Evolutionary conservation across 768 basidiomycete species (phyloP), one percentile per base, ranked within the genome.

Genomic region (Hirschioporus abietinus): DNA sequence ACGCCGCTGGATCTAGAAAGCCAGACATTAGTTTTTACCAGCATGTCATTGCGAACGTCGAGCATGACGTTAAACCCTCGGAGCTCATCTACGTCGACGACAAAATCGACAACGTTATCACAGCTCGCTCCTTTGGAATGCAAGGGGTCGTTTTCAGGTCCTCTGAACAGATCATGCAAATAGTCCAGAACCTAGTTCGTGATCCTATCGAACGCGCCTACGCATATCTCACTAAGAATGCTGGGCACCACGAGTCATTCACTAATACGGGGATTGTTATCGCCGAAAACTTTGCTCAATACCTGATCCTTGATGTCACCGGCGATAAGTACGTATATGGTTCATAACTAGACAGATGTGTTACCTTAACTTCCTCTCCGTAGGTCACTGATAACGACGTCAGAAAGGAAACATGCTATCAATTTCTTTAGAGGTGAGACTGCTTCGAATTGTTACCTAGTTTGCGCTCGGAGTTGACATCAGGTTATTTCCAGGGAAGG

Each of bases 221-320:
- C 1, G 71, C 76, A 0, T 88, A 78, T 70, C 73, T 88, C 25
- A 69, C 69, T 5, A 66, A 62, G 8, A 77, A 84, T 65, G 81
- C 82, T 1, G 77, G 80, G 8, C 70, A 72, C 23, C 75, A 82
- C 20, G 68, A 78, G 35, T 86, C 86, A 0, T 75, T 81, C 17
- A 86, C 84, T 0, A 76, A 79, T 36, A 73, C 66, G 15, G 80
- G 82, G 24, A 69, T 79, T 1, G 69, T 74, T 20, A 69, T 85
- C 25, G 68, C 76, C 30, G 85, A 87, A 71, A 87, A 87, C 70
- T 87, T 87, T 66, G 80, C 86, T 1, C 86, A 88, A 68, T 78
- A 88, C 7, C 75, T 88, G 6, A 84, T 88, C 52, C 74, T 86
- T 15, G 87, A 88, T 65, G 76, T 79, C 1, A 87, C 84, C 0